phyloP scores from a whole-genome alignment of 2,329 filamentous ascomycete genomes.

The Eurotiales sp. region DNA sequence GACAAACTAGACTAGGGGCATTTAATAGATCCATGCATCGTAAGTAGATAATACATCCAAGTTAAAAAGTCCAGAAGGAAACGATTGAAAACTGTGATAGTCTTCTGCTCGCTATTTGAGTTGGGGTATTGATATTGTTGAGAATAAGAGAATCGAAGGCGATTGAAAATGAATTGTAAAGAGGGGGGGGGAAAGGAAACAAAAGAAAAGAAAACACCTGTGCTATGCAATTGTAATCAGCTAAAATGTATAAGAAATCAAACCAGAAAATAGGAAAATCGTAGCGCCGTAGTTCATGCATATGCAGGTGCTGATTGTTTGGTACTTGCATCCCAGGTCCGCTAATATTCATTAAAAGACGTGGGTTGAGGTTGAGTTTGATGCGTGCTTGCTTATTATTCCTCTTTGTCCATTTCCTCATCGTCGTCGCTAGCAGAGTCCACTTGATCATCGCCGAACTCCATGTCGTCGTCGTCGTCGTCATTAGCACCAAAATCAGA shows the following conservation, averaged over 20 bases:
- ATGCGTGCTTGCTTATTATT: neutral
- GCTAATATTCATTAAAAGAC: too few relatives aligned
- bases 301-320: neutral
- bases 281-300: neutral
- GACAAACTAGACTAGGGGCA: too few relatives aligned
- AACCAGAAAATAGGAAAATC: neutral
- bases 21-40: too few relatives aligned
- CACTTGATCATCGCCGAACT: conserved; percentile 19
- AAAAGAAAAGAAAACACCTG: neutral
- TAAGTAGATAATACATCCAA: too few relatives aligned
- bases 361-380: too few relatives aligned
- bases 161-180: too few relatives aligned
- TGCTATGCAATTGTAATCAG: conserved; percentile 8
- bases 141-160: neutral
- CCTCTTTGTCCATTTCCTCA: neutral
- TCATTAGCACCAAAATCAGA: conserved; percentile 18
- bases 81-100: too few relatives aligned
- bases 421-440: neutral
- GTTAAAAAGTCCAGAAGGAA: too few relatives aligned
- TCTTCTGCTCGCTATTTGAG: neutral
- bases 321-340: too few relatives aligned
- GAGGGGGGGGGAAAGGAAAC: too few relatives aligned
- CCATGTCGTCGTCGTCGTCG: conserved; percentile 12
- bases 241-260: neutral
- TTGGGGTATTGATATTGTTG: conserved; percentile 9